These are phyloP conservation scores for Penicillium glabrum DNA, from an alignment of 2,329 filamentous ascomycete species.

Conservation along the genomic window DNA sequence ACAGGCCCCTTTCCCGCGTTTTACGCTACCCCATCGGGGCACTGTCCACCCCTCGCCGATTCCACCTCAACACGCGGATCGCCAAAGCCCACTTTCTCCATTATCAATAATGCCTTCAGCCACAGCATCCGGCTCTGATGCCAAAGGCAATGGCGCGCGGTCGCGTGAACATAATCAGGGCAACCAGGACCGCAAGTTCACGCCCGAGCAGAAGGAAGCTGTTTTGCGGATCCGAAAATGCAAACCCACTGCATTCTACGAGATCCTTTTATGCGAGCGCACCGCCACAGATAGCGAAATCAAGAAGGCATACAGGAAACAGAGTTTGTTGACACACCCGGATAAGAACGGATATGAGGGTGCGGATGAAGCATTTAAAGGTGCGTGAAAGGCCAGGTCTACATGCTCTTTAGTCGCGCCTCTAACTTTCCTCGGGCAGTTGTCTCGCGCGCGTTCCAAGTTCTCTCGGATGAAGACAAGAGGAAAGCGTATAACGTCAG, in stretches of 20 bases:
- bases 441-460: constrained; percentile 75
- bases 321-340: constrained; percentile 91
- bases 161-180: constrained; percentile 52
- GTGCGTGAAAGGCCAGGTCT: constrained; percentile 42
- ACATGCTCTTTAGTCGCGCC: background rate
- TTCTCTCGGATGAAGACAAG: constrained; percentile 92
- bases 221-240: constrained; percentile 87
- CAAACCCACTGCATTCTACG: constrained; percentile 85
- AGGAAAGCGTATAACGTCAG: constrained; percentile 82
- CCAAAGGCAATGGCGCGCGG: constrained; percentile 41
- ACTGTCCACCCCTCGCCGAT: constrained; percentile 1
- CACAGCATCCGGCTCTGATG: constrained; percentile 48
- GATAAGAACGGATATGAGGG: constrained; percentile 98
- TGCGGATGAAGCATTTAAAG: constrained; percentile 97
- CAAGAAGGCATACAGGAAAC: constrained; percentile 96
- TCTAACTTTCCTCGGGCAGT: constrained; percentile 47
- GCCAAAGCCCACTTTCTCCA: background rate
- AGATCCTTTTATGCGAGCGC: constrained; percentile 76
- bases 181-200: constrained; percentile 64
- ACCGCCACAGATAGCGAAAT: constrained; percentile 77
- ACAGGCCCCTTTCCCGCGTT: constrained; percentile 11
- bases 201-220: constrained; percentile 84
- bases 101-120: constrained; percentile 40
- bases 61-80: background rate
- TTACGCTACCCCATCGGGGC: constrained; percentile 12